Evolutionary conservation across 2,329 filamentous ascomycete species (phyloP), one percentile per base, ranked within the genome.

Genomic region (Verticillium albo-atrum): DNA sequence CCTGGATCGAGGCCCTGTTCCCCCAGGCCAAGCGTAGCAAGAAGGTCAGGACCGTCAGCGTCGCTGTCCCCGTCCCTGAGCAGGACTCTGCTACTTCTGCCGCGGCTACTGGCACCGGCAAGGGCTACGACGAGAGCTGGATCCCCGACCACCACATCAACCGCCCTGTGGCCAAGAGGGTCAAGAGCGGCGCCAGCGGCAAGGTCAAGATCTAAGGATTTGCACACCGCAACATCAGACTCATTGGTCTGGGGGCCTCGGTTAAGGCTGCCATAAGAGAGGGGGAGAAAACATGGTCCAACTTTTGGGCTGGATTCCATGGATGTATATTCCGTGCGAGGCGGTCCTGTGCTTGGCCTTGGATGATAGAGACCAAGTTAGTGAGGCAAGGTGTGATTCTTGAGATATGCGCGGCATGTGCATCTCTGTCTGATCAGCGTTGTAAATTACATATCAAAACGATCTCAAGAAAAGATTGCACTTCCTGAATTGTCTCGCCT

Each of bases 1-100:
- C 94, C 70, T 98, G 94, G 92, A 90, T 99, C 77, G 91, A 92
- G 70, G 89, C 92, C 15, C 90, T 99, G 72, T 97, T 98, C 83
- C 94, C 95, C 55, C 92, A 97, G 82, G 88, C 89, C 66, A 90
- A 92, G 80, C 86, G 87, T 64, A 77, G 82, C 65, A 84, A 82
- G 70, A 86, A 87, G 72, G 75, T 75, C 67, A 91, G 90, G 82
- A 89, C 90, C 78, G 80, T 81, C 62, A 87, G 90, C 59, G 74
- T 83, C 57, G 82, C 80, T 62, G 80, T 82, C 68, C 78, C 82
- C 42, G 85, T 89, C 55, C 89, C 89, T 63, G 84, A 86, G 63
- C 90, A 92, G 75, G 86, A 87, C 59, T 47, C 42, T 2, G 6
- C 42, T 20, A 23, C 42, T 3, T 82, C 89, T 55, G 87, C 86